phyloP scores from a whole-genome alignment of 2,329 filamentous ascomycete species.

The Colletotrichum godetiae region DNA sequence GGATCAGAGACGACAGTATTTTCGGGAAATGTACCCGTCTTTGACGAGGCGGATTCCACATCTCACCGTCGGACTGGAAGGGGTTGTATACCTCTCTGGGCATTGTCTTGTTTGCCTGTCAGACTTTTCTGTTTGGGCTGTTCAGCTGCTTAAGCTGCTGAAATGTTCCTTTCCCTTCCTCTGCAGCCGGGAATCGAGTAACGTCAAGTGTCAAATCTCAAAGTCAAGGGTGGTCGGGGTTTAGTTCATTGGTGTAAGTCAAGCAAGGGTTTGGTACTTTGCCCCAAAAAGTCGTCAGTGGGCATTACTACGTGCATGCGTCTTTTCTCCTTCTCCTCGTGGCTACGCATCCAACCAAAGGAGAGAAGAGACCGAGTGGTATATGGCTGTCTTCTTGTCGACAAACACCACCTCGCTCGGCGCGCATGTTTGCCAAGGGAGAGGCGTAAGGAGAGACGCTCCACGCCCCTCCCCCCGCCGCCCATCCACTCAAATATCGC shows the following conservation, averaged over 20 bases:
- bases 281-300: too few species aligned
- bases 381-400: too few species aligned
- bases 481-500: not conserved
- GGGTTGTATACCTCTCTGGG: not conserved
- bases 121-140: not conserved
- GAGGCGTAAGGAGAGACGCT: not conserved
- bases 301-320: too few species aligned
- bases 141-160: not conserved
- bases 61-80: not conserved
- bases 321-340: too few species aligned
- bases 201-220: not conserved
- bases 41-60: not conserved
- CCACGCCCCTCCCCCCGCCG: too few species aligned
- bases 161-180: not conserved
- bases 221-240: not conserved
- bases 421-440: not conserved
- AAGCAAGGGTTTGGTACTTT: too few species aligned
- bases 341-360: too few species aligned
- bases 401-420: too few species aligned
- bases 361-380: too few species aligned
- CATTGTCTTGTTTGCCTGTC: not conserved
- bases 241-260: too few species aligned
- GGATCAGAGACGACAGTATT: not conserved
- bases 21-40: not conserved
- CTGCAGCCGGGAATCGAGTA: not conserved